Base-by-base conservation (phyloP, 2,329 filamentous ascomycete genomes). In the Penicillium sclerotiorum region DNA sequence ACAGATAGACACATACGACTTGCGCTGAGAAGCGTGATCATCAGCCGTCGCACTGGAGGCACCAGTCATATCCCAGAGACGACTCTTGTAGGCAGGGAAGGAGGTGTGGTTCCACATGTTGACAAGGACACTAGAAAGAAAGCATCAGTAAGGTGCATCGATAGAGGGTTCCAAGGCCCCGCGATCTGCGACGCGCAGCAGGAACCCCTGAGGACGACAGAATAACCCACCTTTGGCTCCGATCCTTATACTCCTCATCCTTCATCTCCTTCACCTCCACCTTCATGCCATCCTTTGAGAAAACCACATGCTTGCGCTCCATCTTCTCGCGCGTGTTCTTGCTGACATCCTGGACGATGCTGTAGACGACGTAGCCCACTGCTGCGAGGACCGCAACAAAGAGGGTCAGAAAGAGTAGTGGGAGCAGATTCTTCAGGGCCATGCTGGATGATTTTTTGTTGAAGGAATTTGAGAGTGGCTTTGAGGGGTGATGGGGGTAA, bases 291-390 rank as follows among this genome's bases (percentile, higher is more conserved):
- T 85, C 82, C 62, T 80, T 82, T 2, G 78, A 78, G 62, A 85
- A 79, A 9, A 75, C 69, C 30, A 87, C 76, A 56, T 86, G 78
- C 67, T 83, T 83, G 73, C 82, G 82, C 70, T 86, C 82, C 79
- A 86, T 81, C 58, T 82, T 81, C 62, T 79, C 76, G 37, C 75
- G 75, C 36, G 82, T 83, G 55, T 77, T 77, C 53, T 80, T 74
- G 52, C 79, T 77, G 42, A 87, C 77, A 54, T 84, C 78, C 62
- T 80, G 79, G 22, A 77, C 75, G 73, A 84, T 83, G 40, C 75
- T 70, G 69, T 84, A 86, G 55, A 80, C 66, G 56, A 81, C 75
- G 55, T 81, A 83, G 18, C 79, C 81, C 53, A 86, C 66, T 59
- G 73, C 79, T 28, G 73, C 80, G 17, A 78, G 59, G 30, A 80